Conservation (phyloP, 495 filamentous ascomycete genomes). For the Physcia stellaris region DNA sequence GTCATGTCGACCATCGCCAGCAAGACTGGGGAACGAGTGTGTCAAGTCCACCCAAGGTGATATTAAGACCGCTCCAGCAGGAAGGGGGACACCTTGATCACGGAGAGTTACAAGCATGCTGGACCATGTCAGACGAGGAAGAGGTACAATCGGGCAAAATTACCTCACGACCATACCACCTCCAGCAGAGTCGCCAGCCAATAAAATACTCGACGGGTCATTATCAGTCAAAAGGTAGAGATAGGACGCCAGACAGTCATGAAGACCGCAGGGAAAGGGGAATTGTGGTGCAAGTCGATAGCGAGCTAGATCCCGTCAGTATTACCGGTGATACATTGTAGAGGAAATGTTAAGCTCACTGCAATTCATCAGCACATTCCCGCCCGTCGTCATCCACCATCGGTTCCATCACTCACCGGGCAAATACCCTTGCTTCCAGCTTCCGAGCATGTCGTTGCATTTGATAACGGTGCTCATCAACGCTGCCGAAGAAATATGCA, state of each 20-base stretch:
- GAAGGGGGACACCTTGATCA: conserved; percentile 66
- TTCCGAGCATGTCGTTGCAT: conserved; percentile 92
- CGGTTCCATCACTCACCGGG: conserved; percentile 31
- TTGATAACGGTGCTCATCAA: conserved; percentile 92
- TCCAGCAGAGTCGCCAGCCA: conserved; percentile 84
- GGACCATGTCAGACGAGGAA: conserved; percentile 11
- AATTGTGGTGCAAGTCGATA: conserved; percentile 89
- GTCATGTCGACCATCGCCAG: conserved; percentile 55
- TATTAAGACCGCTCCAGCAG: conserved; percentile 80
- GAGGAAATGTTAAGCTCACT: conserved; percentile 24
- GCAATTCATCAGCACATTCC: conserved; percentile 15
- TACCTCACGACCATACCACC: conserved; percentile 68
- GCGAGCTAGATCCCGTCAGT: conserved; percentile 30
- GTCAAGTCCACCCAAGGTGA: conserved; percentile 91
- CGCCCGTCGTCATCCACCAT: background rate
- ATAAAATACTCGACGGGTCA: conserved; percentile 60
- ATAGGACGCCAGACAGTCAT: conserved; percentile 81
- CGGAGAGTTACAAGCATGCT: conserved; percentile 67
- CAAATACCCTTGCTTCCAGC: conserved; percentile 75
- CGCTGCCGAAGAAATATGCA: conserved; percentile 76
- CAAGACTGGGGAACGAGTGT: conserved; percentile 85
- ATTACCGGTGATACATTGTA: background rate
- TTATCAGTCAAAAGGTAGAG: conserved; percentile 63
- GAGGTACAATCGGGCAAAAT: conserved; percentile 4
- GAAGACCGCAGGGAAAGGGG: conserved; percentile 82